phyloP scores from a whole-genome alignment of 345 rosid species.

The Eucalyptus virginea region DNA sequence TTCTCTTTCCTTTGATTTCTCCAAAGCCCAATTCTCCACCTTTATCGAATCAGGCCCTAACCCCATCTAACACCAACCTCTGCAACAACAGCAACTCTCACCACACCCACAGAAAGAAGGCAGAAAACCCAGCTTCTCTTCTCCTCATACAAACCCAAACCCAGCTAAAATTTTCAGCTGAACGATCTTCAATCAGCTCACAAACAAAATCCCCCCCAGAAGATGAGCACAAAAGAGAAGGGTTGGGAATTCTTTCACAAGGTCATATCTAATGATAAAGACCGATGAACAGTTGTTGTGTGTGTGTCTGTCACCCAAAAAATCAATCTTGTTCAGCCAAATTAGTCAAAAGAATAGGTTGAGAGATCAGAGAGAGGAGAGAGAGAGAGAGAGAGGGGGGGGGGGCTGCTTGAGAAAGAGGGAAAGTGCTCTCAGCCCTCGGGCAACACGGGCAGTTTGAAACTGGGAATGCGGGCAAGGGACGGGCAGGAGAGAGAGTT shows the following conservation, averaged over 20 bases:
- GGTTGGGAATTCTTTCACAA: not conserved
- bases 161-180: not conserved
- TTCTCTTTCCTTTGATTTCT: not conserved
- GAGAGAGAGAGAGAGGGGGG: not conserved
- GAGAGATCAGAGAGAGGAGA: constrained; percentile 12
- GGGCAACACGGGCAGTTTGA: constrained; percentile 63
- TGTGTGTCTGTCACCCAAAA: not conserved
- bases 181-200: not conserved
- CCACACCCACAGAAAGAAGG: not conserved
- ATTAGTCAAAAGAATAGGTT: constrained; percentile 32
- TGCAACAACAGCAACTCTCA: not conserved
- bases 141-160: not conserved
- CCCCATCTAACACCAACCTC: constrained; percentile 9
- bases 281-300: not conserved
- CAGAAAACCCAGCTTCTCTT: not conserved
- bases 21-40: constrained; percentile 16
- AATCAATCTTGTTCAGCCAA: not conserved
- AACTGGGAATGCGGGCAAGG: constrained; percentile 1
- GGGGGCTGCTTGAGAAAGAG: constrained; percentile 26
- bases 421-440: constrained; percentile 23
- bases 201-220: not conserved
- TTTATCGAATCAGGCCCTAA: constrained; percentile 17
- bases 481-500: constrained; percentile 17
- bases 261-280: not conserved
- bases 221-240: not conserved